A percentile compares a stretch with the other conserved stretches of the same genome.
These are phyloP conservation scores for Populus ilicifolia DNA, from an alignment of 345 rosid species.

Conservation along the genomic window DNA sequence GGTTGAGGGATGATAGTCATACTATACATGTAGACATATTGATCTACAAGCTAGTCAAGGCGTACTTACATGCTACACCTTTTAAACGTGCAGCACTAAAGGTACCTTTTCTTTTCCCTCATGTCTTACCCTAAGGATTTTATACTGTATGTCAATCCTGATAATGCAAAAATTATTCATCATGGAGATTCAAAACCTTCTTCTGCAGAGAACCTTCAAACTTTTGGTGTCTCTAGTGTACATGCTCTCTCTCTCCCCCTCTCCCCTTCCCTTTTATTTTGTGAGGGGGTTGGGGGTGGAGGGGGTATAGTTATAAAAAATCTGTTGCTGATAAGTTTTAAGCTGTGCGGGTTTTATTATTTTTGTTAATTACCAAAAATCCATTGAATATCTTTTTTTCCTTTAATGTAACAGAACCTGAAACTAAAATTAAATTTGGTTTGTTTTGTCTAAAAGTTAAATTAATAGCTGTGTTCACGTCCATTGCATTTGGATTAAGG, in stretches of 20 bases:
- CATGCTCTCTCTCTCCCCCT: neutral
- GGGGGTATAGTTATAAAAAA: no score
- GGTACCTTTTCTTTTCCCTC: slow-evolving; percentile 37
- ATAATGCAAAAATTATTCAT: neutral
- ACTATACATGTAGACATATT: slow-evolving; percentile 70
- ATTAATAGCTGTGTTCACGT: neutral
- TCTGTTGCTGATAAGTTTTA: no score
- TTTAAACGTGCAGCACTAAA: slow-evolving; percentile 75
- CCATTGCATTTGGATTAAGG: neutral
- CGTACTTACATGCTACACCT: slow-evolving; percentile 69
- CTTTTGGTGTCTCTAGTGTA: neutral
- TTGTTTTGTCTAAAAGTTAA: no score
- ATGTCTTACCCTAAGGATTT: neutral
- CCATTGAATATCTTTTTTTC: no score
- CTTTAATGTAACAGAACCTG: neutral
- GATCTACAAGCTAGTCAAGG: slow-evolving; percentile 72
- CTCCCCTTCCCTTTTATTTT: no score
- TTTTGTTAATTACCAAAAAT: no score
- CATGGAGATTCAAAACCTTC: neutral
- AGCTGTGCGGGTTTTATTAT: neutral
- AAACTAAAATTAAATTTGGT: neutral
- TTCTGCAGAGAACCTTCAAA: neutral
- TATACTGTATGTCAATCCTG: neutral
- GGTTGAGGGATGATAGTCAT: slow-evolving; percentile 61
- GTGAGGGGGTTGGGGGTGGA: no score